Percentiles rank a stretch among this genome's conserved stretches.
Conservation (phyloP, 2,329 filamentous ascomycete genomes). For the Hymenoscyphus albidus region DNA sequence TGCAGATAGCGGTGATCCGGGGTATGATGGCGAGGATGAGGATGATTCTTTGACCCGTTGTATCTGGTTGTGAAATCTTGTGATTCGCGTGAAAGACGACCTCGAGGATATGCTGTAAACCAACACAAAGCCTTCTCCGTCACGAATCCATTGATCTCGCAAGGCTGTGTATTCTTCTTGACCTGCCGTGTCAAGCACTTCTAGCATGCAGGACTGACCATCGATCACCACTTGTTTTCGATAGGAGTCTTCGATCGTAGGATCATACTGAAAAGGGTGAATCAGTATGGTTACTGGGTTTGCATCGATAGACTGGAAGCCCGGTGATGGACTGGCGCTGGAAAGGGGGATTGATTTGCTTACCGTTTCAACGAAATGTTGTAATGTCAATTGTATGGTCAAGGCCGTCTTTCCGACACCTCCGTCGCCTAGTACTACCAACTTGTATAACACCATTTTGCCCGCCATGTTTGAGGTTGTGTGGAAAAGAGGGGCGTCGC, state of each 20-base stretch:
- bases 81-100: constrained; percentile 91
- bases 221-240: constrained; percentile 92
- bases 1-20: constrained; percentile 66
- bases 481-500: constrained; percentile 15
- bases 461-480: constrained; percentile 60
- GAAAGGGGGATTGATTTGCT: constrained; percentile 30
- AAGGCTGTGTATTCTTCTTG: constrained; percentile 98
- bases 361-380: constrained; percentile 96
- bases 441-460: constrained; percentile 93
- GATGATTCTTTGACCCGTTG: constrained; percentile 94
- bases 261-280: constrained; percentile 56
- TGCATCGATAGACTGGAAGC: background rate
- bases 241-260: constrained; percentile 85
- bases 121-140: constrained; percentile 94
- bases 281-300: constrained; percentile 20
- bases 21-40: constrained; percentile 70
- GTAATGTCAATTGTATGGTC: constrained; percentile 93
- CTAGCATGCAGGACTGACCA: constrained; percentile 91
- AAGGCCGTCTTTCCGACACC: constrained; percentile 92
- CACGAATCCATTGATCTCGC: constrained; percentile 96
- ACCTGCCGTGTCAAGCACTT: constrained; percentile 93
- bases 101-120: constrained; percentile 98
- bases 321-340: background rate
- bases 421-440: constrained; percentile 92
- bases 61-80: constrained; percentile 94